phyloP scores from a whole-genome alignment of 2,329 filamentous ascomycete species.

The Aspergillus neoniger region DNA sequence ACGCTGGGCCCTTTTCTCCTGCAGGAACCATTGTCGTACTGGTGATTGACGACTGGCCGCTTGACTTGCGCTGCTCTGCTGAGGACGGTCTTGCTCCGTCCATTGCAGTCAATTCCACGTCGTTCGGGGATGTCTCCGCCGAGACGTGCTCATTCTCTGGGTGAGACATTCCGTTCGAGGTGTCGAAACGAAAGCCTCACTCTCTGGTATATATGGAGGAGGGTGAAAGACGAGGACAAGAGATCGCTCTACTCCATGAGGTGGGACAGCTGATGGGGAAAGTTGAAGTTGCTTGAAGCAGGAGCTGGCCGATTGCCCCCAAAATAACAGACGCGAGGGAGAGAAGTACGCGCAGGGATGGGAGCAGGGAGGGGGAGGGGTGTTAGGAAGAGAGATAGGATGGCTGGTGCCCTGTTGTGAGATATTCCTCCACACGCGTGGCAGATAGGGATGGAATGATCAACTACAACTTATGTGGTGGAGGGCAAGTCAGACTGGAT shows the following conservation, averaged over 20 bases:
- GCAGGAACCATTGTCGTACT: conserved; percentile 25
- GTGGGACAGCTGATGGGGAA: background rate
- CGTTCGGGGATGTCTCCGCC: conserved; percentile 6
- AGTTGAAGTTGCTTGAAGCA: background rate
- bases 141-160: conserved; percentile 12
- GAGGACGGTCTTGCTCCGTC: conserved; percentile 9
- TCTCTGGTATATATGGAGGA: background rate
- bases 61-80: conserved; percentile 20
- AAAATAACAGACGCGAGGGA: background rate
- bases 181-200: background rate
- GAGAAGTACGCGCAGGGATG: background rate
- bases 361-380: background rate
- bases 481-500: background rate
- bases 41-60: conserved; percentile 22
- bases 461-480: background rate
- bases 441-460: conserved; percentile 5
- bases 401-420: background rate
- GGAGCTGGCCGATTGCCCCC: background rate
- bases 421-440: conserved; percentile 2
- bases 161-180: conserved; percentile 13
- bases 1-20: conserved; percentile 22
- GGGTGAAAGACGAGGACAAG: background rate
- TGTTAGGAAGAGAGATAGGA: background rate
- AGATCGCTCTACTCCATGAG: conserved; percentile 18
- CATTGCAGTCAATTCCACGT: conserved; percentile 8